These are phyloP conservation scores for Podospora australis DNA, from an alignment of 495 filamentous ascomycete genomes.

Conservation along the genomic window DNA sequence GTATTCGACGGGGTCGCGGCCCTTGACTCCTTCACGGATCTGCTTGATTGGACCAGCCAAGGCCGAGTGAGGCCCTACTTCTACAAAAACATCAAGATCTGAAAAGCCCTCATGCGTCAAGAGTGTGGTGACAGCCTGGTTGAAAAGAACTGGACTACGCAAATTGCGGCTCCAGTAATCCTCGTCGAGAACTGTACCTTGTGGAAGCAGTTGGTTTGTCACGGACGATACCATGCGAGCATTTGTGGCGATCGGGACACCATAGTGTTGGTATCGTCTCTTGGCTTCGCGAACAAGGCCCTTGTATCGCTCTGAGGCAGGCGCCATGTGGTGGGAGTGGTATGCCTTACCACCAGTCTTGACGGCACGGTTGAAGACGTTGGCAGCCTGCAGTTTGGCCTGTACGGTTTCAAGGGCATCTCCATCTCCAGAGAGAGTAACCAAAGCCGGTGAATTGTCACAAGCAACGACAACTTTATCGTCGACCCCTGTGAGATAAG, in stretches of 20 bases:
- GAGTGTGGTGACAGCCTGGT: slow-evolving; percentile 26
- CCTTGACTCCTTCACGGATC: slow-evolving; percentile 24
- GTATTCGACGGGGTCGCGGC: slow-evolving; percentile 26
- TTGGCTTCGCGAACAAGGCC: no score
- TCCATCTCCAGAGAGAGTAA: slow-evolving; percentile 33
- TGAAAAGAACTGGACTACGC: slow-evolving; percentile 39
- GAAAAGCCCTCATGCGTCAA: background rate
- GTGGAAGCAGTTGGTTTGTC: slow-evolving; percentile 16
- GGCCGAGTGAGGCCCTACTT: slow-evolving; percentile 52
- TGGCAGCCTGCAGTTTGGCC: slow-evolving; percentile 20
- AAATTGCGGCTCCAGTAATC: slow-evolving; percentile 49
- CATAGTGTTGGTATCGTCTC: no score
- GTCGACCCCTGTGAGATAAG: slow-evolving; percentile 9
- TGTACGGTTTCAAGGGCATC: slow-evolving; percentile 27
- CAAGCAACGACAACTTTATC: slow-evolving; percentile 31
- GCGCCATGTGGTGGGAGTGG: slow-evolving; percentile 46
- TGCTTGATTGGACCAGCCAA: slow-evolving; percentile 44
- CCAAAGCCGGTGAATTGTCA: slow-evolving; percentile 32
- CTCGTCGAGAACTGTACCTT: slow-evolving; percentile 10
- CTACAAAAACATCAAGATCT: slow-evolving; percentile 31
- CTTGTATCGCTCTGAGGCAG: background rate
- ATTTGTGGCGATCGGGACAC: background rate
- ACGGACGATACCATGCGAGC: slow-evolving; percentile 18
- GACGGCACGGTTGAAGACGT: slow-evolving; percentile 34
- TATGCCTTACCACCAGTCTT: slow-evolving; percentile 42